Evolutionary conservation across 768 basidiomycete genomes (phyloP), one percentile per base, ranked within the genome.

Genomic region (Hysterangium stoloniferum): DNA sequence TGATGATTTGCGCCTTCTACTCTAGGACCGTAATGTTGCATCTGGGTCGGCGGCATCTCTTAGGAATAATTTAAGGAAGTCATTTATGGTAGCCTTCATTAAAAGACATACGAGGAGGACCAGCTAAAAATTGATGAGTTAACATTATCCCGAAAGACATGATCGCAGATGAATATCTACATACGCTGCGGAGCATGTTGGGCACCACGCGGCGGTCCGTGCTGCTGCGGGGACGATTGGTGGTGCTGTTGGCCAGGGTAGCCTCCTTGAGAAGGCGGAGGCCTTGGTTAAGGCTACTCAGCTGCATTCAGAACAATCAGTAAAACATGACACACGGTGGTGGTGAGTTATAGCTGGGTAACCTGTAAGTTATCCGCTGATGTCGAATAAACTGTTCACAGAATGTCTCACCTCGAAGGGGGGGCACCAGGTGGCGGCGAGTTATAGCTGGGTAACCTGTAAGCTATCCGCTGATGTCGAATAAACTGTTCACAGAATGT

Each of bases 11-110:
- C 63, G 19, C 65, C 71, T 53, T 79, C 70, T 42, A 75, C 65
- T 45, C 79, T 78, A 8, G 80, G 77, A 1, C 82, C 80, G 56
- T 83, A 86, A 53, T 72, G 62, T 58, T 89, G 86, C 25, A 74
- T 66, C 36, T 75, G 69, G 4, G 68, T 57, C 1, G 83, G 81
- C 12, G 83, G 82, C 60, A 51, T 51, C 4, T 40, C 49, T 51
- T 22, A 28, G 29, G 19, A 45, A 25, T 13, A 24, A 15, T 28
- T 3, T 13, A 24, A 8, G 28, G 19, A 45, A 45, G 29, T n/a
- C 5, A 33, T 31, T 44, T 27, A 29, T 7, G 33, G 12, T 31
- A 22, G 28, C n/a, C n/a, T n/a, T n/a, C n/a, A n/a, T n/a, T 42
- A 3, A 13, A 15, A 29, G 6, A 38, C 48, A 12, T 8, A 49